phyloP scores from a whole-genome alignment of 495 filamentous ascomycete species.

The Stereocaulon alpinum region DNA sequence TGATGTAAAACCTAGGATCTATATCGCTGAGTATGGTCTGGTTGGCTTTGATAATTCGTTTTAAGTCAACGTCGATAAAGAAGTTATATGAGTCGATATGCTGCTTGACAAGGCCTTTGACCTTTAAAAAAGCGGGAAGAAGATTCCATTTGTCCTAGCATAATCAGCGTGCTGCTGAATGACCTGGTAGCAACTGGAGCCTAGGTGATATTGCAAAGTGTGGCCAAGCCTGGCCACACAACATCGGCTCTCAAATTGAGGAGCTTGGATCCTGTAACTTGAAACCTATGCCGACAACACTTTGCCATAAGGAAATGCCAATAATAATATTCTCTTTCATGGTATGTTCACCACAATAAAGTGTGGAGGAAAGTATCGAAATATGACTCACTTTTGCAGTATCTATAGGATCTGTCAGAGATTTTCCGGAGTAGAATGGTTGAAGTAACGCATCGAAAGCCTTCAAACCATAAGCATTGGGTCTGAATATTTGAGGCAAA shows the following conservation, averaged over 20 bases:
- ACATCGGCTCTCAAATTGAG: too few species aligned
- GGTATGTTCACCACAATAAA: too few species aligned
- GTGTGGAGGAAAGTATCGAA: background rate
- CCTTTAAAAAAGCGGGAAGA: slow-evolving; percentile 89
- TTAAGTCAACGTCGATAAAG: slow-evolving; percentile 88
- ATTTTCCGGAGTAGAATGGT: slow-evolving; percentile 94
- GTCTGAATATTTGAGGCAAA: background rate
- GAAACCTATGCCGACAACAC: too few species aligned
- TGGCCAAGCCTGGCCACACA: too few species aligned
- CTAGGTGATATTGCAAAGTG: background rate
- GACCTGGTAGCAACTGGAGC: background rate
- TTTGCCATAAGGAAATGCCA: too few species aligned
- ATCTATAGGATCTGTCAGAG: slow-evolving; percentile 81
- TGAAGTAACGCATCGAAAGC: slow-evolving; percentile 78
- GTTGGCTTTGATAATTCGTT: slow-evolving; percentile 89
- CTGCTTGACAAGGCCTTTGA: slow-evolving; percentile 92
- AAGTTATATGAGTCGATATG: slow-evolving; percentile 99
- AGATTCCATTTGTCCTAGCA: slow-evolving; percentile 86
- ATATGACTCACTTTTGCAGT: slow-evolving; percentile 48
- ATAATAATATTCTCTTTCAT: too few species aligned
- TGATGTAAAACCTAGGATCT: slow-evolving; percentile 74
- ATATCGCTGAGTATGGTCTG: slow-evolving; percentile 76
- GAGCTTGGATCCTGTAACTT: too few species aligned
- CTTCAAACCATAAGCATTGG: slow-evolving; percentile 1
- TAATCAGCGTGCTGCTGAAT: background rate